Conservation (phyloP, 1,284 basidiomycete genomes). For the Boletus calvinii region DNA sequence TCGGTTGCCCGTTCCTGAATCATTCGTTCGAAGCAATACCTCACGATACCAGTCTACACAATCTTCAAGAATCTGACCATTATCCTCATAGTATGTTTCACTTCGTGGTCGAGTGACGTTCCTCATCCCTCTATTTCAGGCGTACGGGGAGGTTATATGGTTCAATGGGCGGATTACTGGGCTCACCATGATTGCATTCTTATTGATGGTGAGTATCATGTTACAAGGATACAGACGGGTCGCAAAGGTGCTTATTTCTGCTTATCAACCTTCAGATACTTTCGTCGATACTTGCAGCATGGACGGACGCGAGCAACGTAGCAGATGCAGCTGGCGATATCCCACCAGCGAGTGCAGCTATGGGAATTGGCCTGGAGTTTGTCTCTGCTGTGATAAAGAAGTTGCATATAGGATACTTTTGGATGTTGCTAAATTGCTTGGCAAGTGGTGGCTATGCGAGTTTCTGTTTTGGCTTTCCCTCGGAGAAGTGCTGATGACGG, state of each 20-base stretch:
- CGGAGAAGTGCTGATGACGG: constrained; percentile 6
- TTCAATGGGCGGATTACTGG: constrained; percentile 89
- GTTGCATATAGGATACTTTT: constrained; percentile 87
- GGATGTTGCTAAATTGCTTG: constrained; percentile 95
- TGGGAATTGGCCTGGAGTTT: constrained; percentile 42
- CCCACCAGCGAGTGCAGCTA: constrained; percentile 42
- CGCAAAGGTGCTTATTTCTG: background rate
- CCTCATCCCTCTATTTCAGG: constrained; percentile 43
- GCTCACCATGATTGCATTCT: constrained; percentile 86
- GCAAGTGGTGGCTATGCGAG: constrained; percentile 90
- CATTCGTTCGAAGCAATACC: constrained; percentile 67
- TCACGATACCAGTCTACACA: constrained; percentile 92
- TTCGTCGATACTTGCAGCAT: constrained; percentile 96
- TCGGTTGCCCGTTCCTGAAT: constrained; percentile 1
- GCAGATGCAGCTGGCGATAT: constrained; percentile 40
- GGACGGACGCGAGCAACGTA: constrained; percentile 76
- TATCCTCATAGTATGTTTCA: constrained; percentile 82
- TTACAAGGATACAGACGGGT: constrained; percentile 3
- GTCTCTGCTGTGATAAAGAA: constrained; percentile 53
- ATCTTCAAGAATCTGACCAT: constrained; percentile 99
- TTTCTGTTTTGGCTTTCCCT: constrained; percentile 21
- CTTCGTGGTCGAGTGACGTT: background rate
- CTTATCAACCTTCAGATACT: constrained; percentile 57
- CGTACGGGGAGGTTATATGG: constrained; percentile 98
- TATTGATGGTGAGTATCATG: constrained; percentile 75